A percentile compares a stretch with the other conserved stretches of the same genome.
Conservation (phyloP, 2,329 filamentous ascomycete genomes). For the Cladophialophora immunda region DNA sequence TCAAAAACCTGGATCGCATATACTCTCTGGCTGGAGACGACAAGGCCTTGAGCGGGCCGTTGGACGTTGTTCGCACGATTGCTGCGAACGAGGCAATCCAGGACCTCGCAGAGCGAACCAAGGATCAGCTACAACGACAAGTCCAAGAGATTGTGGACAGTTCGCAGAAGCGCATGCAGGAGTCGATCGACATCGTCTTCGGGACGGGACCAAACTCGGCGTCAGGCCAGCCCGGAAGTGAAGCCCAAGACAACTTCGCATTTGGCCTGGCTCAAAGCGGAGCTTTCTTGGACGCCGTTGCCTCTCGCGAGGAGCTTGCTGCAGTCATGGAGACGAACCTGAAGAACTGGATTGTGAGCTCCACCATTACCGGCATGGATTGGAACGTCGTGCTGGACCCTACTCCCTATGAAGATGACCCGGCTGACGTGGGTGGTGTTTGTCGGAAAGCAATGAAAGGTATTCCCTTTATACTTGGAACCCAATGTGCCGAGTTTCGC, state of each 20-base stretch:
- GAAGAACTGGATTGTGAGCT: slow-evolving; percentile 17
- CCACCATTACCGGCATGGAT: not conserved
- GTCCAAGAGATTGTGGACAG: slow-evolving; percentile 5
- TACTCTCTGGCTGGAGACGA: not conserved
- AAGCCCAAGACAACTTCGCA: not conserved
- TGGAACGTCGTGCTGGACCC: slow-evolving; percentile 11
- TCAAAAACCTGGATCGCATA: not conserved
- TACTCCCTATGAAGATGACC: not conserved
- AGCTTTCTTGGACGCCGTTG: not conserved
- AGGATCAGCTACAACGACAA: slow-evolving; percentile 8
- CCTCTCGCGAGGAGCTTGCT: slow-evolving; percentile 7
- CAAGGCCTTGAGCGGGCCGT: not conserved
- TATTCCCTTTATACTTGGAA: not conserved
- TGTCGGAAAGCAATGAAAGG: not conserved
- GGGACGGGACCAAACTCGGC: not conserved
- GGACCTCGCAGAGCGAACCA: not conserved
- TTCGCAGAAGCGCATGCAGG: slow-evolving; percentile 2
- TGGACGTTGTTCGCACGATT: not conserved
- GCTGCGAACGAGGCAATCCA: not conserved
- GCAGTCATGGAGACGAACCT: slow-evolving; percentile 14
- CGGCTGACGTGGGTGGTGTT: not conserved
- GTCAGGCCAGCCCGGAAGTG: not conserved
- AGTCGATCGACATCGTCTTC: slow-evolving; percentile 5
- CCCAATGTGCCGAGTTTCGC: slow-evolving; percentile 3
- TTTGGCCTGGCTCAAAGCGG: not conserved